Base-by-base conservation (phyloP, 2,329 filamentous ascomycete genomes). In the Botrytis elliptica region DNA sequence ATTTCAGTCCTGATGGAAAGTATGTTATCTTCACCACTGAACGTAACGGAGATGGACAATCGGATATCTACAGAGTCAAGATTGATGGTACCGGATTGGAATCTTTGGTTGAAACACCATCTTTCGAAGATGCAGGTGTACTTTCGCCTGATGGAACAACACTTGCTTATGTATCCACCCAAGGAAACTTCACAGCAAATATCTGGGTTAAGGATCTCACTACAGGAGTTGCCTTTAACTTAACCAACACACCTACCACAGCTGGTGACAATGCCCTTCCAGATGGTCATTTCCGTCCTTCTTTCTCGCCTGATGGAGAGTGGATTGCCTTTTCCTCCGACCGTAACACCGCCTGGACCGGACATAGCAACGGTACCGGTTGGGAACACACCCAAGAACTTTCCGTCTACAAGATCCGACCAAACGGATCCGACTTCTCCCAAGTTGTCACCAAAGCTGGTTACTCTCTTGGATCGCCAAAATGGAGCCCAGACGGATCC, bases 271-370 rank as follows among this genome's bases (percentile, higher is more conserved):
- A 82, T 52, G 29, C 42, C 40, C 29, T 60, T 4, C 57, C 69
- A 63, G 46, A 44, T 52, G 82, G 83, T 9, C 79, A 83, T 75
- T 85, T 84, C 75, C 79, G 81, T 3, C 84, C 84, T 0, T 75
- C 77, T 8, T 84, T 83, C 83, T 84, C 83, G 0, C 83, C 84
- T 0, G 80, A 84, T 59, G 83, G 84, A 33, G 73, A 83, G 71
- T 84, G 82, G 82, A 78, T 85, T 70, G 81, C 79, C 3, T 84
- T 85, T 71, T 79, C 80, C 20, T 85, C 83, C 3, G 83, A 85
- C 66, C 81, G 82, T 42, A 84, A 84, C 70, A 84, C 83, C 1
- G 77, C 78, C 25, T 85, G 83, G 84, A 80, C 79, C 5, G 83
- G 84, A 0, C 83, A 85, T 72, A 81, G 82, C 20, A 80, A 83